Conservation (phyloP, 208 protist species). For the Wallacemonas rigidus region DNA sequence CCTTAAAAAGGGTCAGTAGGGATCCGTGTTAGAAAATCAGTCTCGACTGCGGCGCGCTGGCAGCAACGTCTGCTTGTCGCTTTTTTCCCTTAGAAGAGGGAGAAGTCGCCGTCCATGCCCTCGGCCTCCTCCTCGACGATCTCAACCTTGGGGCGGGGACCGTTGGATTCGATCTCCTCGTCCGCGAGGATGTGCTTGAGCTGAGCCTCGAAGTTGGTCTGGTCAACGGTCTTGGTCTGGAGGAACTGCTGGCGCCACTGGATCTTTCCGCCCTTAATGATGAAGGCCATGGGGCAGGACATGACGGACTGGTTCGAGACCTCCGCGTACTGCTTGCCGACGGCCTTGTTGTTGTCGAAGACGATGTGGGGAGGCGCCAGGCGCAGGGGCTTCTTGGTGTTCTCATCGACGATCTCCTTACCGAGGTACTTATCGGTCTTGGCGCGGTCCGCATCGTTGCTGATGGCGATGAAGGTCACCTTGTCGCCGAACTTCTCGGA, state of each 20-base stretch:
- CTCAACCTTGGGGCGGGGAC: constrained; percentile 78
- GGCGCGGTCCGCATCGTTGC: constrained; percentile 85
- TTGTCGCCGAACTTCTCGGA: constrained; percentile 73
- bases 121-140: constrained; percentile 90
- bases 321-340: constrained; percentile 76
- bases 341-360: constrained; percentile 85
- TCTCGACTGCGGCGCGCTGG: too few relatives aligned
- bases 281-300: constrained; percentile 91
- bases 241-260: constrained; percentile 92
- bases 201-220: constrained; percentile 92
- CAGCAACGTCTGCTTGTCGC: constrained; percentile 7
- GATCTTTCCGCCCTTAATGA: constrained; percentile 83
- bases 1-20: too few relatives aligned
- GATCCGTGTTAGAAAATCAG: too few relatives aligned
- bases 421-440: constrained; percentile 92
- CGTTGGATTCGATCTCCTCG: constrained; percentile 83
- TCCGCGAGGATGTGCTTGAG: constrained; percentile 76
- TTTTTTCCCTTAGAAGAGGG: constrained; percentile 64
- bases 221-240: constrained; percentile 81
- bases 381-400: constrained; percentile 88
- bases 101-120: constrained; percentile 88
- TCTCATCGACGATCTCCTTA: constrained; percentile 88
- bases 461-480: constrained; percentile 85
- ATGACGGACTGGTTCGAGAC: constrained; percentile 82
- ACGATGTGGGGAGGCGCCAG: constrained; percentile 75